These are phyloP conservation scores for Coemansia sp. DNA, from an alignment of 192 early-diverging fungal species.

Conservation along the genomic window DNA sequence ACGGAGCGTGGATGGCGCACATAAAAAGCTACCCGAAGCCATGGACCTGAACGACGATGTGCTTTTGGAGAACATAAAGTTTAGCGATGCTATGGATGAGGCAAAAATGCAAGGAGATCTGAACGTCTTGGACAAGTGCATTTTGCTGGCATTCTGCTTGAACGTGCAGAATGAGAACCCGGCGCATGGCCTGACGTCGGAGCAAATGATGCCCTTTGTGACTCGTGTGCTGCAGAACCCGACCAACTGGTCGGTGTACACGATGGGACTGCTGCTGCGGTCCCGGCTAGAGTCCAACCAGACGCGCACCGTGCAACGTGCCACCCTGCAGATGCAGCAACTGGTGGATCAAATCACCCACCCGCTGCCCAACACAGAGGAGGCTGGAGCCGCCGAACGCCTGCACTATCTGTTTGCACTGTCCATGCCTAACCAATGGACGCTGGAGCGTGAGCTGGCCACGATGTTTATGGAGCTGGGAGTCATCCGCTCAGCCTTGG, in stretches of 20 bases:
- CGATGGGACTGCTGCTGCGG: conserved; percentile 88
- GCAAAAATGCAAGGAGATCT: conserved; percentile 65
- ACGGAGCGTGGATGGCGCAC: conserved; percentile 31
- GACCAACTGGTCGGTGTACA: conserved; percentile 98
- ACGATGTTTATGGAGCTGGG: conserved; percentile 80
- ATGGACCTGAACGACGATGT: conserved; percentile 89
- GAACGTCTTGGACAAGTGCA: conserved; percentile 78
- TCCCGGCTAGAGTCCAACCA: conserved; percentile 85
- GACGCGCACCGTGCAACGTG: conserved; percentile 85
- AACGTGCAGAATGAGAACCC: conserved; percentile 97
- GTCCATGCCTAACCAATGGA: conserved; percentile 89
- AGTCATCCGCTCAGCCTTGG: conserved; percentile 83
- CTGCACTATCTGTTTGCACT: conserved; percentile 78
- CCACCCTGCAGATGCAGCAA: conserved; percentile 88
- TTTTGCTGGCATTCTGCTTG: conserved; percentile 84
- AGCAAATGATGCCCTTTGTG: conserved; percentile 96
- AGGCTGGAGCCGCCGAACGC: conserved; percentile 62
- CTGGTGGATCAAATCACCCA: conserved; percentile 90
- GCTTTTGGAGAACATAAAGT: conserved; percentile 76
- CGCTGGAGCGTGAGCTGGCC: conserved; percentile 90
- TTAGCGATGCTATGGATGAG: conserved; percentile 54
- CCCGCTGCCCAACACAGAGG: conserved; percentile 26
- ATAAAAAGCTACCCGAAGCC: conserved; percentile 61
- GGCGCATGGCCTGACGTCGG: conserved; percentile 84
- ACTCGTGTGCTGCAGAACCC: conserved; percentile 84